Base-by-base conservation (phyloP, 2,329 filamentous ascomycete species). In the Neodidymelliopsis sp. region DNA sequence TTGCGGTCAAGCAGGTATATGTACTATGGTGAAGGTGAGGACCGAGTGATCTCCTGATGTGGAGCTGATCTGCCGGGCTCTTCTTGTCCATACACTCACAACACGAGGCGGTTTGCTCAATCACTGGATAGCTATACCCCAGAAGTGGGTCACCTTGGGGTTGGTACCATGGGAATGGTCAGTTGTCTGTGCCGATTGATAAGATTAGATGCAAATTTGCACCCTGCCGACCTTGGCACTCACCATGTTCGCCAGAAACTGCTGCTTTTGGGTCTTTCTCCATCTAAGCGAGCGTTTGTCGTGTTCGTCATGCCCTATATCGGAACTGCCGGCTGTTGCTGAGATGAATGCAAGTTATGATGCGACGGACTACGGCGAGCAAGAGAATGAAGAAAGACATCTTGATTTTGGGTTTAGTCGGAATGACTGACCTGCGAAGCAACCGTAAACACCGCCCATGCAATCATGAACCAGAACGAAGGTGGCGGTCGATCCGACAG, bases 171-270 rank as follows among this genome's bases (percentile, higher is more conserved):
- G 19, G 30, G 25, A 50, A 36, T 50, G 47, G 47, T 50, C 41
- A 11, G 22, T 20, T 33, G 11, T 18, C 18, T 3, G 2, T 19
- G 18, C 11, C n/a, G n/a, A 30, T 30, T 50, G 20, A 52, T 46
- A 39, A 42, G 29, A 52, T 52, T 29, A 52, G 48, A 52, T 52
- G 34, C 30, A 52, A 29, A 46, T 19, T 24, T 44, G 19, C 31
- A 5, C n/a, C n/a, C n/a, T n/a, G n/a, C n/a, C n/a, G n/a, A n/a
- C n/a, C 33, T 49, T 49, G 45, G 45, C 44, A 8, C 4, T 27
- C 15, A 20, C n/a, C 5, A 10, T 29, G n/a, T n/a, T 50, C 47
- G 47, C 40, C 19, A 45, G 15, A 16, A 24, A 7, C 40, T 50
- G 19, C 47, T 50, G 40, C 15, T 35, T 50, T 16, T 29, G 24